Evolutionary conservation across 2,329 filamentous ascomycete genomes (phyloP), one percentile per base, ranked within the genome.

Genomic region (Dissoconium aciculare): DNA sequence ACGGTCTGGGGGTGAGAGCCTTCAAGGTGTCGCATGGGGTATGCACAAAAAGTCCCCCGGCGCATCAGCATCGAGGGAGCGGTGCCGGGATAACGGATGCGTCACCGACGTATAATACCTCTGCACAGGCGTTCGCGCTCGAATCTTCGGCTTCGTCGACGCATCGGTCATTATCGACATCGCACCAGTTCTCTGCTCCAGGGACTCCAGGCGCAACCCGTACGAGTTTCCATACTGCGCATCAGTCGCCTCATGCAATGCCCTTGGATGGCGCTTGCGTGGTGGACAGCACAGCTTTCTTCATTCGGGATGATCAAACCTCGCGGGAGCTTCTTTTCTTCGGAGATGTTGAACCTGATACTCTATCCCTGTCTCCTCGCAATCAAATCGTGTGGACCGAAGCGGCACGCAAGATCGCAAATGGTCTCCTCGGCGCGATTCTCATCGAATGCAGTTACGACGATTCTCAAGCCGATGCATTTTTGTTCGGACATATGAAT

Each of bases 371-470:
- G 2, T 77, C 71, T 1, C 84, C 87, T 1, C 74, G 85, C 14
- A 95, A 89, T 42, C 59, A 67, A n/a, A 63, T 65, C 10, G 73
- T 98, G 10, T 98, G 89, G 89, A 68, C 72, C 41, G 80, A 89
- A 47, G 87, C 87, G 0, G 87, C 85, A 0, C 78, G 78, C 5
- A 93, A 91, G 51, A 74, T 98, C 15, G 78, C 66, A 0, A 59
- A 65, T 0, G 81, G 82, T 2, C 64, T 67, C 3, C 65, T 98
- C 0, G 69, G 66, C 0, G 87, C 78, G 8, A 78, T 98, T 9
- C 87, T 95, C 50, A 91, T 98, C 44, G 89, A 98, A 60, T 95
- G 87, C 55, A 92, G 82, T 38, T 98, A 87, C 53, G 79, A 83
- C 38, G 78, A 94, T 52, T 70, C 71, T 5, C 78, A 84, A 46